These are phyloP conservation scores for Aspergillus pseudoviridinutans DNA, from an alignment of 2,329 filamentous ascomycete genomes.

Conservation along the genomic window DNA sequence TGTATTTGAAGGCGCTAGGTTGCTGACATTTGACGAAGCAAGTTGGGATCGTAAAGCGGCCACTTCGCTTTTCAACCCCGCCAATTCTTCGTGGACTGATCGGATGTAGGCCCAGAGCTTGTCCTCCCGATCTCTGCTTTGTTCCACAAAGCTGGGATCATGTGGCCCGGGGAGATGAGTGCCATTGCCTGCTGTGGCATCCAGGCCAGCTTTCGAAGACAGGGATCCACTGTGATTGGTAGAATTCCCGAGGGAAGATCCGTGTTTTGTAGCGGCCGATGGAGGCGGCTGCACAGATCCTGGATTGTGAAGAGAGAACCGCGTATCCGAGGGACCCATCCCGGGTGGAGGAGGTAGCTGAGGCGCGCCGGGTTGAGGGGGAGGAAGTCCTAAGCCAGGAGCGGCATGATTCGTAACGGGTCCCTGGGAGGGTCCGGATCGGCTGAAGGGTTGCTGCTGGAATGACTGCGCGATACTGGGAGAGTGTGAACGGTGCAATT, in stretches of 20 bases:
- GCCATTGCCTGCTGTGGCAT: conserved; percentile 22
- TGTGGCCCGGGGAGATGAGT: conserved; percentile 11
- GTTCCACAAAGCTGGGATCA: conserved; percentile 26
- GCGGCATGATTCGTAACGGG: conserved; percentile 22
- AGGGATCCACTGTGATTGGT: conserved; percentile 30
- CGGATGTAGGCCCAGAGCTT: conserved; percentile 44
- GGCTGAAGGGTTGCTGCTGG: conserved; percentile 32
- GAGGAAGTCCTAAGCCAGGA: conserved; percentile 31
- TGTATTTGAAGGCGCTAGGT: conserved; percentile 13
- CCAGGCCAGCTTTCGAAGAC: conserved; percentile 22
- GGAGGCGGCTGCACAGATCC: conserved; percentile 30
- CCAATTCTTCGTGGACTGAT: conserved; percentile 40
- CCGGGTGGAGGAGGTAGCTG: conserved; percentile 43
- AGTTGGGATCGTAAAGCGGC: conserved; percentile 38
- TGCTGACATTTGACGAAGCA: conserved; percentile 27
- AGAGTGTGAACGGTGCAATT: conserved; percentile 41
- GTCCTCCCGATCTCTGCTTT: conserved; percentile 33
- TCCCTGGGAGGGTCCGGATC: conserved; percentile 19
- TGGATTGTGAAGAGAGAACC: conserved; percentile 41
- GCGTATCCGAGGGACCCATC: conserved; percentile 40
- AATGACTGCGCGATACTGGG: conserved; percentile 41
- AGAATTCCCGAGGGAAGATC: conserved; percentile 31
- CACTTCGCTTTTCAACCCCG: conserved; percentile 40
- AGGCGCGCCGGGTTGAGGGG: conserved; percentile 36
- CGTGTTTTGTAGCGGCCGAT: conserved; percentile 33